Conservation (phyloP, 1,284 basidiomycete species). For the Apiotrichum siamense region DNA sequence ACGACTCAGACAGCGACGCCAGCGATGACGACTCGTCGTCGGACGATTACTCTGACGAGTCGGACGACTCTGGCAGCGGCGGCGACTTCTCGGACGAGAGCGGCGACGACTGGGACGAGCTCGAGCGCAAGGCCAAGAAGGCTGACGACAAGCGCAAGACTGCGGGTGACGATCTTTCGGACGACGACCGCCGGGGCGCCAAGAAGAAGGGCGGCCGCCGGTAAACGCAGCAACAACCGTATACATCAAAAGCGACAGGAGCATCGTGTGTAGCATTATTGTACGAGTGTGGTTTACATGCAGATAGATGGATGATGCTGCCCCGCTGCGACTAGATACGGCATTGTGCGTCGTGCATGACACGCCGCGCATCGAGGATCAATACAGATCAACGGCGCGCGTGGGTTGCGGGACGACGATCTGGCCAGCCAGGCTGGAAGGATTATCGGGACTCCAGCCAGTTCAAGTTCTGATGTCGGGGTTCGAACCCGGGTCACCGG, state of each 20-base stretch:
- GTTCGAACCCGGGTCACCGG: neutral
- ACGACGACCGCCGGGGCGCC: conserved; percentile 30
- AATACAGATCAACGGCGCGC: too few species aligned
- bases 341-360: too few species aligned
- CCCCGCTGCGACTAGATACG: too few species aligned
- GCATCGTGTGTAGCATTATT: conserved; percentile 4
- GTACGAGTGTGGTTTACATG: neutral
- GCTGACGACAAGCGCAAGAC: conserved; percentile 36
- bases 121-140: conserved; percentile 76
- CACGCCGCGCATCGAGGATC: too few species aligned
- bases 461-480: neutral
- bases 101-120: conserved; percentile 92
- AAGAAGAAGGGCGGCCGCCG: conserved; percentile 30
- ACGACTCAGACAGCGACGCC: conserved; percentile 28
- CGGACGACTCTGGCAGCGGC: conserved; percentile 53
- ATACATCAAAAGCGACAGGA: neutral
- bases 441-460: too few species aligned
- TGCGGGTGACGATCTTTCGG: conserved; percentile 27
- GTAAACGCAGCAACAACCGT: neutral
- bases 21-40: conserved; percentile 55
- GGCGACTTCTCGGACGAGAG: conserved; percentile 37
- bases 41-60: conserved; percentile 52
- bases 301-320: neutral
- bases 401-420: too few species aligned
- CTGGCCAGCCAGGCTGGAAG: too few species aligned